A percentile compares a stretch with the other conserved stretches of the same genome.
Evolutionary conservation across 2,329 filamentous ascomycete genomes (phyloP).

Genomic region (Neofusicoccum laricinum): DNA sequence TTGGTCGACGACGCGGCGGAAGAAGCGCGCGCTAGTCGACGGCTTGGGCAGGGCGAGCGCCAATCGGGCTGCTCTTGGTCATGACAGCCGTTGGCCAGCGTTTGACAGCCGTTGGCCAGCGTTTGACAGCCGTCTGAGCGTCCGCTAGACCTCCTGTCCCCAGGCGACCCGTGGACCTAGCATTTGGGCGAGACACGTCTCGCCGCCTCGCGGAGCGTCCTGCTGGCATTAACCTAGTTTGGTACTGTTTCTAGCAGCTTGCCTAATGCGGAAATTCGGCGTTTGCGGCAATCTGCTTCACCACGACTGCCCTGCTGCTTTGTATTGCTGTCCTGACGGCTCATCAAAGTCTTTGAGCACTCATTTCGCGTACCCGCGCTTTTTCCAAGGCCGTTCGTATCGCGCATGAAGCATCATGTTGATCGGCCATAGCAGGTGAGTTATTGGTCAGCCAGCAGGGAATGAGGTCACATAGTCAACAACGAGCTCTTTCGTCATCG

Average conservation of each 20-base stretch:
- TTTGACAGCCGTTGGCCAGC: neutral
- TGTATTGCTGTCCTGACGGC: neutral
- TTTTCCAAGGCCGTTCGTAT: neutral
- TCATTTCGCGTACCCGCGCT: neutral
- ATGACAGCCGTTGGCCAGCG: neutral
- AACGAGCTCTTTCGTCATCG: neutral
- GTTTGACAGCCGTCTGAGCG: conserved; percentile 2
- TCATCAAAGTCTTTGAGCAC: neutral
- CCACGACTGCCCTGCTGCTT: neutral
- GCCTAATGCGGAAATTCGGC: conserved; percentile 4
- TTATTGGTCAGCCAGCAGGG: neutral
- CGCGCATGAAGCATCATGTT: neutral
- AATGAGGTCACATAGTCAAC: neutral
- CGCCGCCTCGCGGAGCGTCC: neutral
- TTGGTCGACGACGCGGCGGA: neutral
- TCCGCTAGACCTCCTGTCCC: neutral
- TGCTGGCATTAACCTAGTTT: neutral
- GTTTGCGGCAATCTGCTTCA: neutral
- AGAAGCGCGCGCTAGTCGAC: conserved; percentile 1
- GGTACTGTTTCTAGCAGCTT: neutral
- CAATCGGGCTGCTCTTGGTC: neutral
- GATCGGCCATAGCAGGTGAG: neutral
- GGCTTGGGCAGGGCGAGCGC: neutral
- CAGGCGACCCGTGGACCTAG: no score
- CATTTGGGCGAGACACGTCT: neutral